These are phyloP conservation scores for Monilinia aucupariae DNA, from an alignment of 2,329 filamentous ascomycete genomes.

Conservation along the genomic window DNA sequence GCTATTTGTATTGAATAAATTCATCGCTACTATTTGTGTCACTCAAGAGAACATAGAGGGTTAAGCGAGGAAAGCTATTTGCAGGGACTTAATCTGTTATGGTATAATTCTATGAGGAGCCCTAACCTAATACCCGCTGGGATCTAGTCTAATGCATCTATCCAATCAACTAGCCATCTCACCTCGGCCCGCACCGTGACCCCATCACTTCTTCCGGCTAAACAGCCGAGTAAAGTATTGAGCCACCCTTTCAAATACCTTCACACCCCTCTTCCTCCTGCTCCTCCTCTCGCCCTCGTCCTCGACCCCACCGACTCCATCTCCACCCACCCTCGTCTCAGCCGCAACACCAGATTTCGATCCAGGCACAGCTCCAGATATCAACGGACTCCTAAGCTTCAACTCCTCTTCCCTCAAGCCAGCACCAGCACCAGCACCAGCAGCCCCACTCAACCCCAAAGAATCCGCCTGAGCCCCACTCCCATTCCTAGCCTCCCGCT, in stretches of 20 bases:
- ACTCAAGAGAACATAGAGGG: too few species aligned
- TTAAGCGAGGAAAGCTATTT: too few species aligned
- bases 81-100: background rate
- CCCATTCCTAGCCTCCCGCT: too few species aligned
- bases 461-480: too few species aligned
- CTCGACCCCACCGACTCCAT: too few species aligned
- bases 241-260: background rate
- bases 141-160: background rate
- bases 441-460: too few species aligned
- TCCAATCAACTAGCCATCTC: background rate
- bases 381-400: fast-evolving
- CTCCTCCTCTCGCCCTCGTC: background rate
- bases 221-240: background rate
- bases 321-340: too few species aligned
- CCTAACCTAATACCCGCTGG: background rate
- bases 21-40: too few species aligned
- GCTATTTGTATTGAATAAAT: too few species aligned
- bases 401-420: background rate
- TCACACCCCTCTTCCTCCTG: too few species aligned
- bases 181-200: background rate
- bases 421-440: background rate
- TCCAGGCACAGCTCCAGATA: background rate
- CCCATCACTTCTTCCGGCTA: background rate
- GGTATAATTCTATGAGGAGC: too few species aligned
- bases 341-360: background rate